Percentiles rank a stretch among this genome's conserved stretches.
Evolutionary conservation across 306 rosid genomes (phyloP).

Genomic region (Neltuma alba): DNA sequence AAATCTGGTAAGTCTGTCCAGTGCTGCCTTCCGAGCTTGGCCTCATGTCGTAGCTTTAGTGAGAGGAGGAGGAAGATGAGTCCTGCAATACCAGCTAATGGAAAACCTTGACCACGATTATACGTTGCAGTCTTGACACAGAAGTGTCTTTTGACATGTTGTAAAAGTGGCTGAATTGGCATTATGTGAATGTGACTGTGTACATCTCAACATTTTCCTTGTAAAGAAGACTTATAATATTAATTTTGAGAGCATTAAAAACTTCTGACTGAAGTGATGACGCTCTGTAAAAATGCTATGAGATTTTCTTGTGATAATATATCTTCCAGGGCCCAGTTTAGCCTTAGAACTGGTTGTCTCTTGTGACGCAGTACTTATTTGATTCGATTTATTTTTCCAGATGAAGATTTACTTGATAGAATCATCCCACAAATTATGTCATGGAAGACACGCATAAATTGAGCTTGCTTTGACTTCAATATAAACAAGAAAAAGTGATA

Average conservation of each 20-base stretch:
- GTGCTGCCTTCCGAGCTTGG: slow-evolving; percentile 84
- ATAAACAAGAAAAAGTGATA: background rate
- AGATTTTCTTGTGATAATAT: slow-evolving; percentile 18
- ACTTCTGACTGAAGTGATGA: slow-evolving; percentile 26
- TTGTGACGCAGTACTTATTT: background rate
- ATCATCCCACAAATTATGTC: background rate
- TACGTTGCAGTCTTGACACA: background rate
- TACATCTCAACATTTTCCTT: slow-evolving; percentile 41
- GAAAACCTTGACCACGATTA: slow-evolving; percentile 38
- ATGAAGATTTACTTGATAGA: background rate
- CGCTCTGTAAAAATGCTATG: slow-evolving; percentile 26
- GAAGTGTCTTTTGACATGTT: slow-evolving; percentile 10
- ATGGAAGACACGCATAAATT: background rate
- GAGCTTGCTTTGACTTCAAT: background rate
- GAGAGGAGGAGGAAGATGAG: slow-evolving; percentile 73
- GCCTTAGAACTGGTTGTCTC: background rate
- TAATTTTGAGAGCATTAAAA: slow-evolving; percentile 37
- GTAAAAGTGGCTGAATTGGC: slow-evolving; percentile 24
- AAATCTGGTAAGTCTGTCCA: slow-evolving; percentile 52
- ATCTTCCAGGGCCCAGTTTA: background rate
- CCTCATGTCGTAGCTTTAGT: slow-evolving; percentile 66
- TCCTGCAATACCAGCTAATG: slow-evolving; percentile 64
- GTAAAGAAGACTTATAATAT: slow-evolving; percentile 38
- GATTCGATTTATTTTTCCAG: background rate
- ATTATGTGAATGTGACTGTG: slow-evolving; percentile 37